Percentiles rank a stretch among this genome's conserved stretches.
phyloP scores from a whole-genome alignment of 208 protist genomes.

The Naegleria lovaniensis region DNA sequence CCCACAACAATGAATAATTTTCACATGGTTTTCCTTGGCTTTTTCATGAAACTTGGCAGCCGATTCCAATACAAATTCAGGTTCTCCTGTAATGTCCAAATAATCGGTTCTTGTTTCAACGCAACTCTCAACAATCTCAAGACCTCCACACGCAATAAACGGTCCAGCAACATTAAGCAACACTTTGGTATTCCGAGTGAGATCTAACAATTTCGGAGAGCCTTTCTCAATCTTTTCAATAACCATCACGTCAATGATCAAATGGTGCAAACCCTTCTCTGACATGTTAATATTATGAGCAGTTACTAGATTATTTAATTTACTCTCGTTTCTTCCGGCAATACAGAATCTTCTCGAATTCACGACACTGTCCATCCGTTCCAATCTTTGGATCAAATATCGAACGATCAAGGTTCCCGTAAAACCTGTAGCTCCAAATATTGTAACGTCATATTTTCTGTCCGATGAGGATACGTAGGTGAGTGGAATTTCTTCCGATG shows the following conservation, averaged over 20 bases:
- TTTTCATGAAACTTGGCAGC: constrained; percentile 59
- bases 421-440: constrained; percentile 74
- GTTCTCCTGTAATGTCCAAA: constrained; percentile 80
- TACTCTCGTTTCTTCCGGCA: constrained; percentile 60
- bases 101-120: constrained; percentile 68
- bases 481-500: background rate
- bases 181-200: constrained; percentile 48
- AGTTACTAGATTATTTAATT: constrained; percentile 57
- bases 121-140: constrained; percentile 69
- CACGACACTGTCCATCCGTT: background rate
- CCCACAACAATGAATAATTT: constrained; percentile 66
- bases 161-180: constrained; percentile 68
- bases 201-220: background rate
- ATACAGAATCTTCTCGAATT: constrained; percentile 55
- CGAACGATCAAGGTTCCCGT: constrained; percentile 62
- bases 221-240: background rate
- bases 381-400: constrained; percentile 52
- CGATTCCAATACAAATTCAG: constrained; percentile 61
- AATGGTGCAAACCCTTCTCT: background rate
- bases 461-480: background rate
- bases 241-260: background rate
- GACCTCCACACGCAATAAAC: constrained; percentile 64
- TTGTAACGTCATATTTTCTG: constrained; percentile 57
- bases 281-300: constrained; percentile 7
- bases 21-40: constrained; percentile 55